phyloP scores from a whole-genome alignment of 1,139 yeast genomes.

The Blastobotrys persicus region DNA sequence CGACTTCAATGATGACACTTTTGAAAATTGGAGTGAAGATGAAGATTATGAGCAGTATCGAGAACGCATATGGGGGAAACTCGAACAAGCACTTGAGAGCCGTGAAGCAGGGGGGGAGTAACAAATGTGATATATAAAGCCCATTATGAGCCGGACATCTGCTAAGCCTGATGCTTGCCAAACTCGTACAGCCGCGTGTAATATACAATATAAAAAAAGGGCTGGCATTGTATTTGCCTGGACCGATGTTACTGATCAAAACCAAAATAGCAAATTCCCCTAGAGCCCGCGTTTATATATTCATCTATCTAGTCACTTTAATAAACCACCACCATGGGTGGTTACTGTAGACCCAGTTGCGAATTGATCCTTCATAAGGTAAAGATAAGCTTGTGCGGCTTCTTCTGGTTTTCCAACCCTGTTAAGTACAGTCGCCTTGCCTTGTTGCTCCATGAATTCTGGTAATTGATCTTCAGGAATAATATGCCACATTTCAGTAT shows the following conservation, averaged over 20 bases:
- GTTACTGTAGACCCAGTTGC: neutral
- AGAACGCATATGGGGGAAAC: constrained; percentile 28
- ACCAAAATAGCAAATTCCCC: too few species aligned
- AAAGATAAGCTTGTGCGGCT: neutral
- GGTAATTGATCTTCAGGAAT: neutral
- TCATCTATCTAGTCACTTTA: neutral
- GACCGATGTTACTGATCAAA: too few species aligned
- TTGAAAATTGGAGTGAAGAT: constrained; percentile 27
- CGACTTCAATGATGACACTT: constrained; percentile 18
- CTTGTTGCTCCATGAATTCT: neutral
- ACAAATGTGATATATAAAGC: too few species aligned
- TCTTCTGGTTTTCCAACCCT: neutral
- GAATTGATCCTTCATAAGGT: neutral
- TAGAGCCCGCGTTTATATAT: too few species aligned
- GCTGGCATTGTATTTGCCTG: too few species aligned
- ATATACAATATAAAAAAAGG: too few species aligned
- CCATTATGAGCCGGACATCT: too few species aligned
- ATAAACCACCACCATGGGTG: neutral
- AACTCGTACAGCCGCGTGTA: too few species aligned
- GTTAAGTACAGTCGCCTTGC: neutral
- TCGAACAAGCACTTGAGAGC: constrained; percentile 20
- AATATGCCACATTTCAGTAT: neutral
- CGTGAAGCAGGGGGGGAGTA: neutral
- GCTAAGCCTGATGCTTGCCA: too few species aligned
- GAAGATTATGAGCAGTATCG: constrained; percentile 32